Conservation (phyloP, 2,329 filamentous ascomycete genomes). For the Alternaria consortialis region DNA sequence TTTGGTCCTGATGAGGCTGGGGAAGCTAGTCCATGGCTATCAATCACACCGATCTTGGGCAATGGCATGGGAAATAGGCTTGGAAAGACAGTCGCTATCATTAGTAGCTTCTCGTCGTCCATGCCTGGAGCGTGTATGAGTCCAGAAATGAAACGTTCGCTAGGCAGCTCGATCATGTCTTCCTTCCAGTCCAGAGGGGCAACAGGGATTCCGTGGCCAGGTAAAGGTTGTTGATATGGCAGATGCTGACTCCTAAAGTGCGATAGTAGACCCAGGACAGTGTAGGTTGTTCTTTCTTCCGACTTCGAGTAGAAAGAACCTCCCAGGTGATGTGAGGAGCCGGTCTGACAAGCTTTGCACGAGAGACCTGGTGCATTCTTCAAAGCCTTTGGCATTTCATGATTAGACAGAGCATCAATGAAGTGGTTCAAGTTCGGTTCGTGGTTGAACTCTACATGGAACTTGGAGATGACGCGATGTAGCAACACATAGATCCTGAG, state of each 20-base stretch:
- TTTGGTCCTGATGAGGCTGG: conserved; percentile 42
- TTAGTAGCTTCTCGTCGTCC: conserved; percentile 63
- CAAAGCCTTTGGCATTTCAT: conserved; percentile 53
- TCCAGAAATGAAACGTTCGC: conserved; percentile 58
- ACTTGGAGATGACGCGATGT: conserved; percentile 68
- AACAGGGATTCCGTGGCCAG: conserved; percentile 33
- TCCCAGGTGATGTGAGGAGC: conserved; percentile 38
- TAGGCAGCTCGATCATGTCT: conserved; percentile 69
- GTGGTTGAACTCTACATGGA: conserved; percentile 65
- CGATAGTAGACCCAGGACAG: conserved; percentile 65
- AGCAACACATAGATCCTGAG: conserved; percentile 71
- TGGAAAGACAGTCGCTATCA: conserved; percentile 63
- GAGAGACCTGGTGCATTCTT: conserved; percentile 56
- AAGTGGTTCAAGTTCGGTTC: conserved; percentile 67
- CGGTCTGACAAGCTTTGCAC: conserved; percentile 54
- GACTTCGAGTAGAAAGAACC: conserved; percentile 47
- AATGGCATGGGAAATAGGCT: conserved; percentile 53
- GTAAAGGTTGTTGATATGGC: conserved; percentile 29
- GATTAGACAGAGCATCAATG: conserved; percentile 55
- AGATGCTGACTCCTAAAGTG: conserved; percentile 68
- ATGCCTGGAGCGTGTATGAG: conserved; percentile 64
- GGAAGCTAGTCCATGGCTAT: conserved; percentile 37
- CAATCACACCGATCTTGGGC: conserved; percentile 54
- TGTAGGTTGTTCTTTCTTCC: conserved; percentile 52
- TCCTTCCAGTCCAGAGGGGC: conserved; percentile 63